phyloP scores from a whole-genome alignment of 2,329 filamentous ascomycete species.

The Alternaria metachromatica region DNA sequence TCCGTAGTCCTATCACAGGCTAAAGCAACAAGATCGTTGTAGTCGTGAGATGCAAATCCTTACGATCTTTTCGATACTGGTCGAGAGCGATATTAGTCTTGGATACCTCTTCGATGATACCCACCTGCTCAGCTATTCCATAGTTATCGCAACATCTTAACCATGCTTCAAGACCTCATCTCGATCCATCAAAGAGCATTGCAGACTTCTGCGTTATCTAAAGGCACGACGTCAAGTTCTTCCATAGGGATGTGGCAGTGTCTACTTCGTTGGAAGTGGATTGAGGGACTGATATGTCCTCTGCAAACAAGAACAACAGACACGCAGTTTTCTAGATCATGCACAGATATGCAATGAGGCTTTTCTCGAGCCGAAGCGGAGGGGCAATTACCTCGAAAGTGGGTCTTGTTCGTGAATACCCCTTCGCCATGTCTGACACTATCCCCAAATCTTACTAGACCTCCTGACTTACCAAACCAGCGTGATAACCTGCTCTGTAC shows the following conservation, averaged over 20 bases:
- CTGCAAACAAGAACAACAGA: fast-evolving
- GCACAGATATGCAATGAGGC: neutral
- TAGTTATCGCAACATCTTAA: neutral
- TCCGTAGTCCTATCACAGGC: neutral
- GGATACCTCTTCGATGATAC: neutral
- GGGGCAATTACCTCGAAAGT: neutral
- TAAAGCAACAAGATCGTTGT: neutral
- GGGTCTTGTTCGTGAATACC: neutral
- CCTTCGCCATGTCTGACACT: neutral
- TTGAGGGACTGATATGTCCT: neutral
- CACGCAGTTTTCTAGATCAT: fast-evolving
- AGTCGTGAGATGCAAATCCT: neutral
- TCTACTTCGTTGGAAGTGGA: neutral
- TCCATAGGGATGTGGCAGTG: fast-evolving
- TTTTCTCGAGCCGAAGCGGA: neutral
- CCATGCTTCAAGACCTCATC: neutral
- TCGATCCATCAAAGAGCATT: neutral
- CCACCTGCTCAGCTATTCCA: neutral
- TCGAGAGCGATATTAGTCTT: neutral
- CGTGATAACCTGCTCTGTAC: neutral
- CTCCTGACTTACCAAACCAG: neutral
- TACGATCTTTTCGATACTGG: neutral
- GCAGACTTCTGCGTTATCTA: fast-evolving
- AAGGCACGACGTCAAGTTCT: neutral
- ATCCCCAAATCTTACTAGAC: neutral